Conservation (phyloP, 2,329 filamentous ascomycete genomes). For the Phyllosticta citribraziliensis region DNA sequence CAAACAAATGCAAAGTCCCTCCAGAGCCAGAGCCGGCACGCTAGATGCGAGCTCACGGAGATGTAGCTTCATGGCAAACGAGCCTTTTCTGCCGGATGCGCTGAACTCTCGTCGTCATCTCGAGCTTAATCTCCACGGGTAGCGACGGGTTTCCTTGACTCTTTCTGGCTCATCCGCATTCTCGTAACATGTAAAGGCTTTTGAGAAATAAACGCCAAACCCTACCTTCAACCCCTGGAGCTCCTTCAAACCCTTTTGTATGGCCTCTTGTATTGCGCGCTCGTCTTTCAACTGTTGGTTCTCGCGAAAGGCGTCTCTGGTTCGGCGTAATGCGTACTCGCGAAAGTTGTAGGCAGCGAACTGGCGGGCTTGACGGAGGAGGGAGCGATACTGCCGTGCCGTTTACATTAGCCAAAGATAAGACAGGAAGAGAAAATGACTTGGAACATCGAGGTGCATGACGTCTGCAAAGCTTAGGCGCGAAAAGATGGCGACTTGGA, state of each 20-base stretch:
- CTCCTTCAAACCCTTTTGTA: slow-evolving; percentile 80
- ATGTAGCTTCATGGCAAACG: neutral
- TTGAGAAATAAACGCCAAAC: no score
- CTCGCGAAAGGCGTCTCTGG: slow-evolving; percentile 82
- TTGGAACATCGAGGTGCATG: neutral
- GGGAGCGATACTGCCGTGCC: slow-evolving; percentile 66
- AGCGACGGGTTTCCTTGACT: neutral
- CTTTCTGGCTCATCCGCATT: neutral
- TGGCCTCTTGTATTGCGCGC: slow-evolving; percentile 71
- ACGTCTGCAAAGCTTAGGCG: neutral
- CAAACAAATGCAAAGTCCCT: neutral
- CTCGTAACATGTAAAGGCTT: neutral
- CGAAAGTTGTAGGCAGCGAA: slow-evolving; percentile 96
- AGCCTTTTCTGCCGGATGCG: neutral
- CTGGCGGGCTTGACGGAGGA: slow-evolving; percentile 75
- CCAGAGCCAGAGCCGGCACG: neutral
- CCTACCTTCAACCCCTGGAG: slow-evolving; percentile 84
- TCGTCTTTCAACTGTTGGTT: slow-evolving; percentile 63
- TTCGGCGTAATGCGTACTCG: slow-evolving; percentile 88
- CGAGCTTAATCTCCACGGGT: neutral
- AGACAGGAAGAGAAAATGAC: neutral
- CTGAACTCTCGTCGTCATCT: neutral
- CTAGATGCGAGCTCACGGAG: neutral
- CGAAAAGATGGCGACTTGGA: neutral
- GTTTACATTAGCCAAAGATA: no score